phyloP scores from a whole-genome alignment of 1,284 basidiomycete genomes.

The Wallemia ichthyophaga region DNA sequence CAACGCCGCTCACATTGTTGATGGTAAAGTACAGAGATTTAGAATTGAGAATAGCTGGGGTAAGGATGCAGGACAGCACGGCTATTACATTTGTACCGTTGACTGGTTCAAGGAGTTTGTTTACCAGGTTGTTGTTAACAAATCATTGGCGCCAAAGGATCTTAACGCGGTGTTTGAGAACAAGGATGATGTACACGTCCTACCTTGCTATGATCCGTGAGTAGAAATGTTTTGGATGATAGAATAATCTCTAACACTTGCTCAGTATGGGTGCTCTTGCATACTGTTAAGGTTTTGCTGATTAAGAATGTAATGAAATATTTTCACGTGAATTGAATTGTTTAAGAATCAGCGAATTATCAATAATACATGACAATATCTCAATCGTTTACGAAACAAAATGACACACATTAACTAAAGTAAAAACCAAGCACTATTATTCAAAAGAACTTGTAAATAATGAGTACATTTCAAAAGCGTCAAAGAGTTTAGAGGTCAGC shows the following conservation, averaged over 20 bases:
- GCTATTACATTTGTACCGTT: constrained; percentile 73
- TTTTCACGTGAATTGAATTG: too few relatives aligned
- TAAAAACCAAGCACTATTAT: not conserved
- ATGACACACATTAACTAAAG: too few relatives aligned
- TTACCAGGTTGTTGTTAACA: constrained; percentile 64
- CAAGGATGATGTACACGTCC: constrained; percentile 21
- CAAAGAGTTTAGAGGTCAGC: not conserved
- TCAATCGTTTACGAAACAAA: too few relatives aligned
- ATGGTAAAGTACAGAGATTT: not conserved
- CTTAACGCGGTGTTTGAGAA: constrained; percentile 49
- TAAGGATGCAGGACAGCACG: constrained; percentile 43
- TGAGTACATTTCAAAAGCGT: not conserved
- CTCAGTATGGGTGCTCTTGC: not conserved
- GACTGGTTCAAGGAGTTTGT: constrained; percentile 75
- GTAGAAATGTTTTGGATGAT: not conserved
- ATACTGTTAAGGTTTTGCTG: not conserved
- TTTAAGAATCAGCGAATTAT: too few relatives aligned
- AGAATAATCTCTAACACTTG: not conserved
- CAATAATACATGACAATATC: too few relatives aligned
- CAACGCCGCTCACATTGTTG: constrained; percentile 6
- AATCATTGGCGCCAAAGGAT: constrained; percentile 40
- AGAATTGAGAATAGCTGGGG: constrained; percentile 52
- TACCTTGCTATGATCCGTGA: not conserved
- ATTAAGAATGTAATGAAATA: too few relatives aligned
- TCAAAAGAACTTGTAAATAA: not conserved